Evolutionary conservation across 768 basidiomycete genomes (phyloP).

Genomic region (Mrakia gelida): DNA sequence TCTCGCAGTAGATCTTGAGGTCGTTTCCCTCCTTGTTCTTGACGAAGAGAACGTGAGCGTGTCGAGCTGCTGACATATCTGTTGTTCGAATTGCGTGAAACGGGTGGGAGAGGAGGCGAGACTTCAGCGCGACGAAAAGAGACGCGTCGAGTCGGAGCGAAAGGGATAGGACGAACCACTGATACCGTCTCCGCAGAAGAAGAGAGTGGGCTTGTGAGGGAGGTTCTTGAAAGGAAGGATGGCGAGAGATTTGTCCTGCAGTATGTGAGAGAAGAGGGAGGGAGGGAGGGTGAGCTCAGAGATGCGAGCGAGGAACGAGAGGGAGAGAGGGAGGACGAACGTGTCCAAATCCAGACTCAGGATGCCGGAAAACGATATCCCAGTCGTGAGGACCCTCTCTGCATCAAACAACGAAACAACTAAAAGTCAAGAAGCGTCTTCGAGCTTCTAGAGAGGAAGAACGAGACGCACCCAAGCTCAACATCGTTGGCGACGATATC

Average conservation of each 20-base stretch:
- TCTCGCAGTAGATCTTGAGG: conserved; percentile 73
- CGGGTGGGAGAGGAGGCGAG: background rate
- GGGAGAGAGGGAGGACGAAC: conserved; percentile 12
- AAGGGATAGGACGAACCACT: conserved; percentile 57
- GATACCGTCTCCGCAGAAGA: conserved; percentile 98
- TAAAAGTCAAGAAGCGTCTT: background rate
- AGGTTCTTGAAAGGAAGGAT: conserved; percentile 76
- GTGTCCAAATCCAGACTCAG: conserved; percentile 28
- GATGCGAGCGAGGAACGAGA: background rate
- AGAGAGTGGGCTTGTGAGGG: conserved; percentile 65
- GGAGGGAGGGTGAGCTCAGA: background rate
- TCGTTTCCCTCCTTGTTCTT: conserved; percentile 65
- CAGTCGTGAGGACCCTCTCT: conserved; percentile 25
- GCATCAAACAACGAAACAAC: background rate
- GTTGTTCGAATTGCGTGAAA: background rate
- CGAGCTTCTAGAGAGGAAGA: too few relatives aligned
- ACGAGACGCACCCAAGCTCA: conserved; percentile 53
- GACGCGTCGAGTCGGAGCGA: background rate
- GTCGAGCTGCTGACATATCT: conserved; percentile 89
- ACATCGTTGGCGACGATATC: conserved; percentile 92
- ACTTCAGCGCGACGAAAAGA: background rate
- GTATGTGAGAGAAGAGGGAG: background rate
- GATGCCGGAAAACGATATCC: conserved; percentile 29
- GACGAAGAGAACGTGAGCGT: conserved; percentile 82
- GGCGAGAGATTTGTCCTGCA: conserved; percentile 89